These are phyloP conservation scores for Backusella macrospora DNA, from an alignment of 192 early-diverging fungal species.

Conservation along the genomic window DNA sequence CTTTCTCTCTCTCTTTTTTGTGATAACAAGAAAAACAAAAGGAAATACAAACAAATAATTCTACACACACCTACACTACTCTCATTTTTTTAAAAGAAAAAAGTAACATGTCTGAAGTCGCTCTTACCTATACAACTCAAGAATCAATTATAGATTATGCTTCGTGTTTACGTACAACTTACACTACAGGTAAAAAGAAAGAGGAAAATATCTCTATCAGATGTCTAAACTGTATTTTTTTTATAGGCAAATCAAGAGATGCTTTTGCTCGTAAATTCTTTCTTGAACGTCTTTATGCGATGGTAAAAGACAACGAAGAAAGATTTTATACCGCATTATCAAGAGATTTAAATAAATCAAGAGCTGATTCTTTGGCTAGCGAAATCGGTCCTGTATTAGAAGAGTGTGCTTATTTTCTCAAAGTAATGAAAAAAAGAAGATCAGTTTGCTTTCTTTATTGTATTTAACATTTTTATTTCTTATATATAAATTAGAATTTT, in stretches of 20 bases:
- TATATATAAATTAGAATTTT: slow-evolving; percentile 45
- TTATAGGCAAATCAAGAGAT: slow-evolving; percentile 17
- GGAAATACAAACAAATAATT: too few species aligned
- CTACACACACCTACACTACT: background rate
- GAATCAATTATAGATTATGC: slow-evolving; percentile 11
- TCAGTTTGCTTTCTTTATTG: background rate
- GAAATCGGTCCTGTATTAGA: slow-evolving; percentile 56
- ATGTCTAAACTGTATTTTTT: background rate
- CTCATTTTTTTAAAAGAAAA: background rate
- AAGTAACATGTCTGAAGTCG: background rate
- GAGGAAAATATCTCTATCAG: background rate
- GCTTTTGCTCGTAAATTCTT: slow-evolving; percentile 15
- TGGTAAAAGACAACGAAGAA: slow-evolving; percentile 64
- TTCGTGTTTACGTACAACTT: slow-evolving; percentile 18
- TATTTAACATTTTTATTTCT: background rate
- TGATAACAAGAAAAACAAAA: background rate
- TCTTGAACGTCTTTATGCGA: slow-evolving; percentile 56
- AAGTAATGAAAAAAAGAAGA: slow-evolving; percentile 18
- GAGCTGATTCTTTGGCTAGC: slow-evolving; percentile 53
- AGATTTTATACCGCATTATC: slow-evolving; percentile 54
- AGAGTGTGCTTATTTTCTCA: slow-evolving; percentile 45
- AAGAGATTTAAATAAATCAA: slow-evolving; percentile 62
- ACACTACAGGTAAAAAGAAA: background rate
- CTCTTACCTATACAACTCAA: background rate
- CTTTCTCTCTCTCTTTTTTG: background rate